Evolutionary conservation across 2,329 filamentous ascomycete species (phyloP).

Genomic region (Paraconiothyrium brasiliense): DNA sequence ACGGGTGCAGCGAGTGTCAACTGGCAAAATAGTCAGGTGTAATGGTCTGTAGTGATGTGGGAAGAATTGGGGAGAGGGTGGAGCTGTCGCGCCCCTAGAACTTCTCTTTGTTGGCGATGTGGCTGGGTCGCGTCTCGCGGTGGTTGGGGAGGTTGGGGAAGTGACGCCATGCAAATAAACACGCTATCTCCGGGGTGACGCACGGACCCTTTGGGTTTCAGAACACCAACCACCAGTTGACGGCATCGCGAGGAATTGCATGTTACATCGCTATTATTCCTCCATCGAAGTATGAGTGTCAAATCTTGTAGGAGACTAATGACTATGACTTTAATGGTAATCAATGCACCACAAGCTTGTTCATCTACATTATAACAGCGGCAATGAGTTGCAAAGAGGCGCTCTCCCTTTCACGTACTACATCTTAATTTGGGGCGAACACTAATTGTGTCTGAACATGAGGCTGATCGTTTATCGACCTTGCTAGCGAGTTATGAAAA

Average conservation of each 20-base stretch:
- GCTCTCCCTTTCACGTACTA: no score
- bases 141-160: slow-evolving; percentile 13
- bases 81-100: slow-evolving; percentile 13
- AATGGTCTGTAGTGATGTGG: slow-evolving; percentile 20
- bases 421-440: no score
- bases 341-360: no score
- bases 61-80: slow-evolving; percentile 17
- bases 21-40: slow-evolving; percentile 12
- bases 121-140: slow-evolving; percentile 9
- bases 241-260: background rate
- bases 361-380: no score
- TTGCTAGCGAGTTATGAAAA: no score
- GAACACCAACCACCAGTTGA: background rate
- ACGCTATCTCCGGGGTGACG: slow-evolving; percentile 10
- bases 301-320: no score
- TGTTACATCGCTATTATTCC: no score
- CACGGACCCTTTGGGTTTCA: background rate
- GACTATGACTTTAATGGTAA: no score
- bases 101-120: slow-evolving; percentile 12
- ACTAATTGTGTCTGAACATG: no score
- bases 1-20: slow-evolving; percentile 17
- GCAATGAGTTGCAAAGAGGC: no score
- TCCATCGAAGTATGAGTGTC: no score
- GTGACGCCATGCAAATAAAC: slow-evolving; percentile 14
- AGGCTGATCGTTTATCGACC: no score